Conservation (phyloP, 805 yeast species). For the Yueomyces sinensis region DNA sequence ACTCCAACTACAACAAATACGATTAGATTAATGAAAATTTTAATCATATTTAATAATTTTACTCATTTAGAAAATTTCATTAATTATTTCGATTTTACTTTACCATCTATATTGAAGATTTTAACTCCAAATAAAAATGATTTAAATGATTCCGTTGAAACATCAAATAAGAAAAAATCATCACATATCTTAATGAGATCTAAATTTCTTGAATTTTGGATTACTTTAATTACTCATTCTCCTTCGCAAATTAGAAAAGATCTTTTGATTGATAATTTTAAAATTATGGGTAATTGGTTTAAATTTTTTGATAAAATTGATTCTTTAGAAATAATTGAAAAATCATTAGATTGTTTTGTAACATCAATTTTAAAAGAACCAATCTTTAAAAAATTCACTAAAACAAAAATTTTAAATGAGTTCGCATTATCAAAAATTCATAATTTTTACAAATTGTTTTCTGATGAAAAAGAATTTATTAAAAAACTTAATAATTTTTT, state of each 20-base stretch:
- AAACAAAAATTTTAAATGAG: constrained; percentile 68
- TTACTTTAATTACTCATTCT: constrained; percentile 35
- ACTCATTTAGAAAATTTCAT: constrained; percentile 42
- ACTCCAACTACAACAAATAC: constrained; percentile 50
- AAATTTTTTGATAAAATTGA: constrained; percentile 48
- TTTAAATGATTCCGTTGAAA: constrained; percentile 24
- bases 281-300: constrained; percentile 53
- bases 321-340: constrained; percentile 27
- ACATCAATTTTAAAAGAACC: constrained; percentile 42
- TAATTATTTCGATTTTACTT: constrained; percentile 53
- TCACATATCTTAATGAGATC: constrained; percentile 30
- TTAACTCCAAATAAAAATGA: constrained; percentile 41
- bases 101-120: constrained; percentile 48
- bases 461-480: constrained; percentile 25
- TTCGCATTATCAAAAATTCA: constrained; percentile 49
- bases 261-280: constrained; percentile 40
- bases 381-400: constrained; percentile 51
- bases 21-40: constrained; percentile 40
- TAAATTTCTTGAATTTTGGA: constrained; percentile 49
- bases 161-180: constrained; percentile 25
- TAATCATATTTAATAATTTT: constrained; percentile 38
- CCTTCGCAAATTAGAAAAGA: constrained; percentile 52
- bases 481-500: constrained; percentile 34
- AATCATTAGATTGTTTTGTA: constrained; percentile 36
- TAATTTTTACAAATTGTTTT: constrained; percentile 35